Conservation (phyloP, 768 basidiomycete species). For the Amanita fuliginea region DNA sequence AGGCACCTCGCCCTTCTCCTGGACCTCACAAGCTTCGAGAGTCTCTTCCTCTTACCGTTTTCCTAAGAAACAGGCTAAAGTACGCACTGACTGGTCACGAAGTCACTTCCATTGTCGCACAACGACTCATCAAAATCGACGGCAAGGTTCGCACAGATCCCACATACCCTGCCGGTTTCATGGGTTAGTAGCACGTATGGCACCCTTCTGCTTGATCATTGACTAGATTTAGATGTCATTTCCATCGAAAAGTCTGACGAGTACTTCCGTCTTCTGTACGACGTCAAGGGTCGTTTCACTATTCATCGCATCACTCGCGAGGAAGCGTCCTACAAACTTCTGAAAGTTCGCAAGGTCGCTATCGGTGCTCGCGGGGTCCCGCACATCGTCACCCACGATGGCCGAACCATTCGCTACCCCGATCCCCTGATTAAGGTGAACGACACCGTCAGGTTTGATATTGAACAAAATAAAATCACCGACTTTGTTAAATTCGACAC, state of each 20-base stretch:
- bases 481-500: slow-evolving; percentile 95
- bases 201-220: background rate
- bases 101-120: slow-evolving; percentile 89
- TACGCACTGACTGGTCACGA: slow-evolving; percentile 96
- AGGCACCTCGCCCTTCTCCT: slow-evolving; percentile 95
- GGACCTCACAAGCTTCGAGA: slow-evolving; percentile 99
- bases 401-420: slow-evolving; percentile 98
- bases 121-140: slow-evolving; percentile 98
- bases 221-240: slow-evolving; percentile 63
- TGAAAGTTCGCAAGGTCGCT: slow-evolving; percentile 87
- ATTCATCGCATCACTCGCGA: slow-evolving; percentile 99
- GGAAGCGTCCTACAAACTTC: slow-evolving; percentile 94
- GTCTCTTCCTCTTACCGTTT: slow-evolving; percentile 92
- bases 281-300: slow-evolving; percentile 99
- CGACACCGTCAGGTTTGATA: slow-evolving; percentile 96
- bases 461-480: slow-evolving; percentile 87
- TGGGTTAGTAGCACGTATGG: slow-evolving; percentile 49
- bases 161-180: slow-evolving; percentile 95
- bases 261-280: slow-evolving; percentile 98
- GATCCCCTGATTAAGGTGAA: slow-evolving; percentile 93
- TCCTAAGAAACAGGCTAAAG: slow-evolving; percentile 98
- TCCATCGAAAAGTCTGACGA: slow-evolving; percentile 97
- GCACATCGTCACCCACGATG: slow-evolving; percentile 97
- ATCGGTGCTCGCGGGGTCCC: slow-evolving; percentile 92
- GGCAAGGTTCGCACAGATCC: slow-evolving; percentile 96